phyloP scores from a whole-genome alignment of 805 yeast genomes.

The Candida xiaguanensis region DNA sequence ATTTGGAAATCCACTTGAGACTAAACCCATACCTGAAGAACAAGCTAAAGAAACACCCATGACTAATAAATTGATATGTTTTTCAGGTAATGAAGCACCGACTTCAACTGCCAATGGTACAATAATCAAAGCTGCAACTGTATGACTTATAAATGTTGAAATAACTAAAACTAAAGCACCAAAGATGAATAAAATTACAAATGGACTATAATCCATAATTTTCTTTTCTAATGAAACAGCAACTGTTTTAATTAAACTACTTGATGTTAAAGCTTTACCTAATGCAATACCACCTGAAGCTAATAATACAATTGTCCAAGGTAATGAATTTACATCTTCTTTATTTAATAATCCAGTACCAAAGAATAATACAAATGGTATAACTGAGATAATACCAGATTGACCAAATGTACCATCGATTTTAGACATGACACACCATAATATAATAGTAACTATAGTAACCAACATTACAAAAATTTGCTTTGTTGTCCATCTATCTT shows the following conservation, averaged over 20 bases:
- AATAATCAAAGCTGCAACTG: slow-evolving; percentile 42
- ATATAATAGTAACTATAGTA: slow-evolving; percentile 40
- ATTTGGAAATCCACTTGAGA: slow-evolving; percentile 43
- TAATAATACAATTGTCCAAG: slow-evolving; percentile 52
- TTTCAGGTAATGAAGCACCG: slow-evolving; percentile 33
- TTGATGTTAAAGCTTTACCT: slow-evolving; percentile 48
- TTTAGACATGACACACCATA: slow-evolving; percentile 48
- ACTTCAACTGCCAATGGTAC: slow-evolving; percentile 40
- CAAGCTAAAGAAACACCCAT: slow-evolving; percentile 41
- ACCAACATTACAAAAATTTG: slow-evolving; percentile 43
- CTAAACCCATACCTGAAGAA: slow-evolving; percentile 45
- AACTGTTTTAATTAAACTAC: slow-evolving; percentile 45
- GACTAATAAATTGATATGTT: slow-evolving; percentile 36
- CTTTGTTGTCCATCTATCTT: slow-evolving; percentile 40
- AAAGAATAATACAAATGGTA: slow-evolving; percentile 47
- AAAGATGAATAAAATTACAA: slow-evolving; percentile 43
- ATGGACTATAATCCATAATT: slow-evolving; percentile 41
- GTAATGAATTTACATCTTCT: slow-evolving; percentile 48
- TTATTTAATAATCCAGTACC: slow-evolving; percentile 48
- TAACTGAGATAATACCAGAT: slow-evolving; percentile 45
- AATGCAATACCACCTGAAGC: slow-evolving; percentile 57
- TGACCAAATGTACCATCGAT: slow-evolving; percentile 43
- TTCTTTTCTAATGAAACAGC: slow-evolving; percentile 42
- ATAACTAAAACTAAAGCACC: slow-evolving; percentile 37
- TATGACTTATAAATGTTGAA: slow-evolving; percentile 44